Percentiles rank a stretch among this genome's conserved stretches.
Conservation (phyloP, 495 filamentous ascomycete species). For the Delitschia confertaspora region DNA sequence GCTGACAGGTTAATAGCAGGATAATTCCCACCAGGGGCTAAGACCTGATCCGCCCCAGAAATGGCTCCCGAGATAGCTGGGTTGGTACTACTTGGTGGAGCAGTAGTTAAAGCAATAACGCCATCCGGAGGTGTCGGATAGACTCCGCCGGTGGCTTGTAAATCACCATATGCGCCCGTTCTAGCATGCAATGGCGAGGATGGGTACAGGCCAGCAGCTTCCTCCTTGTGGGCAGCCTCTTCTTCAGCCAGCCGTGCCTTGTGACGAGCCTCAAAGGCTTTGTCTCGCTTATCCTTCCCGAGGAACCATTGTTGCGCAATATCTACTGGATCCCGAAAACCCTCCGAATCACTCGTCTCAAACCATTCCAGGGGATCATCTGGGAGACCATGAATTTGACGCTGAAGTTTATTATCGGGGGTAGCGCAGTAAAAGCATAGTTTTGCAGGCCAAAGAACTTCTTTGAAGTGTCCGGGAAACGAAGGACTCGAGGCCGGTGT, state of each 20-base stretch:
- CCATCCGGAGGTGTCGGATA: slow-evolving; percentile 87
- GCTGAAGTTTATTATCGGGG: background rate
- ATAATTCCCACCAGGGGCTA: slow-evolving; percentile 7
- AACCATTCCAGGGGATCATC: slow-evolving; percentile 26
- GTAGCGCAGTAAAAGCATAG: slow-evolving; percentile 25
- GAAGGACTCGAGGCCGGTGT: background rate
- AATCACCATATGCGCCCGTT: slow-evolving; percentile 23
- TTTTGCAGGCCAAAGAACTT: slow-evolving; percentile 24
- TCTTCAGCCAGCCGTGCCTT: slow-evolving; percentile 45
- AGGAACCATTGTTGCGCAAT: slow-evolving; percentile 63
- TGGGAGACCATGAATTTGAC: background rate
- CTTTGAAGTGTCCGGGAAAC: background rate
- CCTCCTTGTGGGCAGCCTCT: slow-evolving; percentile 18
- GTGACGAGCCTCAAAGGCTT: slow-evolving; percentile 39
- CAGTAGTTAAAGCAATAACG: slow-evolving; percentile 38
- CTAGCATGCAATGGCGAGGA: slow-evolving; percentile 27
- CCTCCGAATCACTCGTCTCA: slow-evolving; percentile 8
- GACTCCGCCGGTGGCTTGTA: slow-evolving; percentile 40
- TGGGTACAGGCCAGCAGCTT: slow-evolving; percentile 13
- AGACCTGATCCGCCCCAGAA: slow-evolving; percentile 6
- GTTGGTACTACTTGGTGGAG: slow-evolving; percentile 7
- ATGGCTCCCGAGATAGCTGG: slow-evolving; percentile 6
- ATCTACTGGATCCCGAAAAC: slow-evolving; percentile 49
- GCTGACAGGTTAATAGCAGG: slow-evolving; percentile 15
- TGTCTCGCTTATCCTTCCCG: slow-evolving; percentile 42